These are phyloP conservation scores for Naganishia onofrii DNA, from an alignment of 768 basidiomycete species.

Conservation along the genomic window DNA sequence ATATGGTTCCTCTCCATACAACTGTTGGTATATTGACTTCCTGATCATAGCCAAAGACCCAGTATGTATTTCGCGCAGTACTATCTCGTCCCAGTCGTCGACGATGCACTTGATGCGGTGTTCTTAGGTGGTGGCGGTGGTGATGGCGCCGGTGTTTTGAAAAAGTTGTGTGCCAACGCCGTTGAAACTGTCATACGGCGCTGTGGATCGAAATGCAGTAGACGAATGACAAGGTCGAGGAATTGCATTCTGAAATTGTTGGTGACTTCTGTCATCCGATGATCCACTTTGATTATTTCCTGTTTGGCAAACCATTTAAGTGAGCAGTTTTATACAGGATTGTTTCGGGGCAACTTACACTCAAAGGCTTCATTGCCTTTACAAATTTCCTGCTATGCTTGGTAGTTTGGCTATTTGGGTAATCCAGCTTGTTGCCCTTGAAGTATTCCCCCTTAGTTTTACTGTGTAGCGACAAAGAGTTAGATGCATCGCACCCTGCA, in stretches of 20 bases:
- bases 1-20: not conserved
- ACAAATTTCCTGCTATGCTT: constrained; percentile 94
- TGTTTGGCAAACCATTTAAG: constrained; percentile 48
- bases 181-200: constrained; percentile 83
- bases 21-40: not conserved
- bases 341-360: constrained; percentile 57
- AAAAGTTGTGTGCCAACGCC: constrained; percentile 84
- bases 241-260: constrained; percentile 69
- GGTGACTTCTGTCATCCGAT: constrained; percentile 55
- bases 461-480: constrained; percentile 55
- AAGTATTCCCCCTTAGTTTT: constrained; percentile 85
- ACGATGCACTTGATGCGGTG: not conserved
- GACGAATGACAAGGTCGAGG: constrained; percentile 77
- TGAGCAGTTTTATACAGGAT: constrained; percentile 16
- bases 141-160: constrained; percentile 51
- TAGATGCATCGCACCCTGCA: constrained; percentile 32
- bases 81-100: not conserved
- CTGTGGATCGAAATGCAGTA: constrained; percentile 85
- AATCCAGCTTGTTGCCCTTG: constrained; percentile 79
- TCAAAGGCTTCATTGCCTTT: constrained; percentile 71
- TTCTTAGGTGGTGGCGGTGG: constrained; percentile 24
- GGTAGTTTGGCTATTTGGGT: constrained; percentile 82
- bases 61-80: not conserved
- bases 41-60: not conserved
- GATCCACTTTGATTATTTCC: constrained; percentile 74